Evolutionary conservation across 2,329 filamentous ascomycete species (phyloP), one percentile per base, ranked within the genome.

Genomic region (Alternaria sp.): DNA sequence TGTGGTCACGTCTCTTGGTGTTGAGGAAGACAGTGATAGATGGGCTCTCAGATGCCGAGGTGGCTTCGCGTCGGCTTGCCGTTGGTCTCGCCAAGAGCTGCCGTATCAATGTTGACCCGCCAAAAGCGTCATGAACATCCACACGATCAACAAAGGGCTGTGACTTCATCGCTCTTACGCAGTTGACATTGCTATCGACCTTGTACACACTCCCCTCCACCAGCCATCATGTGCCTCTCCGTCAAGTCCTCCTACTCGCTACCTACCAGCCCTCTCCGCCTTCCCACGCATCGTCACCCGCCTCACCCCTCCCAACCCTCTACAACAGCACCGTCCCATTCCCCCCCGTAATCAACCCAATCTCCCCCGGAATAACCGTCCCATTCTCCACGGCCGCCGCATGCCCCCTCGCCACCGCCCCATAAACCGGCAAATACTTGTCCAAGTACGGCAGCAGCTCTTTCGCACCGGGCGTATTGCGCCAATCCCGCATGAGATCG

Each of bases 401-500:
- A 74, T 92, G 89, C 6, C 82, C 85, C 58, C 89, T 81, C 21
- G 90, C 89, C 56, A 92, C 75, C 74, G 86, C 84, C 1, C 88
- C 89, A 75, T 91, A 92, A 26, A 85, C 87, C 3, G 90, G 89
- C 74, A 87, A 82, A 73, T 90, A 91, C 79, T 82, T 82, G 75
- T 91, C 88, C 55, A 92, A 79, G 78, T 84, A 90, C 12, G 90
- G 88, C 62, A 91, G 79, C 5, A 92, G 76, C 80, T 89, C 83
- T 30, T 76, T 71, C 25, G 85, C 72, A 54, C 82, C 83, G 9
- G 85, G 85, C 9, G 81, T 84, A 65, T 82, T 81, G 49, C 89
- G 83, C 90, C 90, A 92, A 75, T 92, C 90, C 33, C 90, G 84
- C 89, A 92, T 92, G 58, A 92, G 79, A 69, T 92, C 90, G 72